Conservation (phyloP, 768 basidiomycete species). For the Nidularia sp. region DNA sequence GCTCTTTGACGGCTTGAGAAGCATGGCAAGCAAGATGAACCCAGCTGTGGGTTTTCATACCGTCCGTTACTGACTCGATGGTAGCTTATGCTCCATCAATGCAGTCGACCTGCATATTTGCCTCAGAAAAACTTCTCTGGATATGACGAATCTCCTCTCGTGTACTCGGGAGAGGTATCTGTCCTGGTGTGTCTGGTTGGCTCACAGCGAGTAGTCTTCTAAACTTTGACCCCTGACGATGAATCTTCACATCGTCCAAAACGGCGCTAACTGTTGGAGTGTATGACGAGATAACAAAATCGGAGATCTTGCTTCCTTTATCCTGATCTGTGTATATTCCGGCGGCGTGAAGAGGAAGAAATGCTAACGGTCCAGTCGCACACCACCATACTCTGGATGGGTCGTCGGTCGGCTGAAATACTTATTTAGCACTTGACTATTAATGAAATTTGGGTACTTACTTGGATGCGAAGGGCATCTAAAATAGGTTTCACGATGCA, state of each 20-base stretch:
- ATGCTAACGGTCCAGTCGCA: slow-evolving; percentile 19
- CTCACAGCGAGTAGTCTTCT: too few relatives aligned
- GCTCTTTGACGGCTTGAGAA: slow-evolving; percentile 16
- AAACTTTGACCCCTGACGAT: too few relatives aligned
- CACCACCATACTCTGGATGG: slow-evolving; percentile 23
- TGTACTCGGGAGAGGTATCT: background rate
- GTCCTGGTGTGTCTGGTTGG: slow-evolving; percentile 3
- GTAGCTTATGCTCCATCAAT: slow-evolving; percentile 9
- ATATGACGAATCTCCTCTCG: too few relatives aligned
- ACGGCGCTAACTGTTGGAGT: slow-evolving; percentile 7
- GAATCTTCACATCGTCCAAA: background rate
- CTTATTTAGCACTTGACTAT: background rate
- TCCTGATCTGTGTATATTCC: slow-evolving; percentile 13
- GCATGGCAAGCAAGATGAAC: slow-evolving; percentile 29
- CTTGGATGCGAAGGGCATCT: slow-evolving; percentile 1
- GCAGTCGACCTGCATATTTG: slow-evolving; percentile 12
- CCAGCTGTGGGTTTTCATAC: slow-evolving; percentile 10
- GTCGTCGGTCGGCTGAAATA: background rate
- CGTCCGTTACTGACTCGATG: slow-evolving; percentile 2
- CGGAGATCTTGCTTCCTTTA: background rate
- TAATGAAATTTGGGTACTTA: background rate
- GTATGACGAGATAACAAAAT: slow-evolving; percentile 14
- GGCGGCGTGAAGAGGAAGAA: too few relatives aligned
- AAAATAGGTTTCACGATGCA: slow-evolving; percentile 8
- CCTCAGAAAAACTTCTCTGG: too few relatives aligned